Evolutionary conservation across 169 alveolate species (phyloP), one percentile per base, ranked within the genome.

Genomic region (Condylostoma magnum): DNA sequence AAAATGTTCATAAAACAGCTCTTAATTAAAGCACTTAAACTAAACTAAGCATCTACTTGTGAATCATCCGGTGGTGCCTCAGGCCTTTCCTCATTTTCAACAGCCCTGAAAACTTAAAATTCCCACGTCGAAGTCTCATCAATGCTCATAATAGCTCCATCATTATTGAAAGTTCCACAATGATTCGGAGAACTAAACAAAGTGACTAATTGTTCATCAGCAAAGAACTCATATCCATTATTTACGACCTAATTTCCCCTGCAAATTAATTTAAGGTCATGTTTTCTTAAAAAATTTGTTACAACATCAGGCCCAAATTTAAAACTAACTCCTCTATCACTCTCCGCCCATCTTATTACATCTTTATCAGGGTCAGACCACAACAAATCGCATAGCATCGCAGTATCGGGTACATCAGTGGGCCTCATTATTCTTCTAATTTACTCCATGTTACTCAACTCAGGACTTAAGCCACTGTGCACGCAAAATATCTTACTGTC

Each of bases 301-400:
- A 98, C 99, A 30, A 97, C 97, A 68, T 97, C 99, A 36, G 96
- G 97, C 22, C 99, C 99, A 78, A 97, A 98, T 8, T 98, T 95
- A 77, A 95, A 97, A 50, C 98, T 91, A 37, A 98, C 99, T 25
- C 99, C 99, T 77, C 99, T 91, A 71, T 96, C 99, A 76, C 97
- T 97, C 83, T 97, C 99, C 0, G 99, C 99, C 99, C 99, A 98
- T 10, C 48, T 15, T 3, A 99, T 99, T 12, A 96, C 97, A 71
- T 96, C 99, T 83, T 96, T 96, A 82, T 97, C 99, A 10, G 99
- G 99, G 77, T 98, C 99, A 18, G 98, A 91, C 99, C 99, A 98
- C 15, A 98, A 86, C 56, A 98, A 85, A 84, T 98, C 99, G 54
- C 99, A 98, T 63, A 98, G 90, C 52, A 98, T 86, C 33, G 99